Conservation (phyloP, 208 protist genomes). For the Jaenimonas drosophilae region DNA sequence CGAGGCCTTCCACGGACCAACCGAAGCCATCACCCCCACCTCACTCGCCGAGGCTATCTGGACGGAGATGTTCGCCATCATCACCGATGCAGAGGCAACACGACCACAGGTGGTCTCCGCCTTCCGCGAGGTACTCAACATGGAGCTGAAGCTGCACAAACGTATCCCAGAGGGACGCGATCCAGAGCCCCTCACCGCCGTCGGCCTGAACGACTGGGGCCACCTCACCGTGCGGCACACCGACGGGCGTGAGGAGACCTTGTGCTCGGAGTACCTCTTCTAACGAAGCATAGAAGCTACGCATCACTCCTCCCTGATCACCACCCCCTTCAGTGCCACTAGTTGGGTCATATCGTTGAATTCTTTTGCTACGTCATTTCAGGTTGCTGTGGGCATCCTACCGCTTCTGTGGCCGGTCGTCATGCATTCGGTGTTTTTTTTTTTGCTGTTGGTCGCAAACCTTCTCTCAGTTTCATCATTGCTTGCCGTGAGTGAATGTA, state of each 20-base stretch:
- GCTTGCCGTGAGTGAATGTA: too few species aligned
- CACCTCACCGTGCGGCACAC: constrained; percentile 34
- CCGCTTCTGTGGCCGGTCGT: too few species aligned
- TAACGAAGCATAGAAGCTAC: constrained; percentile 8
- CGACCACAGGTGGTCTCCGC: constrained; percentile 15
- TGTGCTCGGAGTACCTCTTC: constrained; percentile 57
- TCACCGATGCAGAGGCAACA: constrained; percentile 7
- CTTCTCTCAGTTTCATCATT: too few species aligned
- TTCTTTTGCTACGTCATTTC: too few species aligned
- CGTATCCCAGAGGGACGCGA: constrained; percentile 26
- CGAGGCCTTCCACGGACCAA: constrained; percentile 4
- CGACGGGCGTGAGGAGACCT: constrained; percentile 26
- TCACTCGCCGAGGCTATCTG: constrained; percentile 34
- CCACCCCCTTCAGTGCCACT: too few species aligned
- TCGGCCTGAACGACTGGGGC: constrained; percentile 49
- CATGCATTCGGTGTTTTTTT: too few species aligned
- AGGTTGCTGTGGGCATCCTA: too few species aligned
- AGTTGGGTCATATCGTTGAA: too few species aligned
- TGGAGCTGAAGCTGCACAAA: constrained; percentile 20
- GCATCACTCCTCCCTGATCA: background rate
- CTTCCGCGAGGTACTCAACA: constrained; percentile 50
- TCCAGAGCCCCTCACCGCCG: constrained; percentile 20
- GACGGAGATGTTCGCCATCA: constrained; percentile 19
- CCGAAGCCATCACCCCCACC: constrained; percentile 1
- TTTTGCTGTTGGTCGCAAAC: too few species aligned